phyloP scores from a whole-genome alignment of 768 basidiomycete species.

The Hygrocybe coccinea region DNA sequence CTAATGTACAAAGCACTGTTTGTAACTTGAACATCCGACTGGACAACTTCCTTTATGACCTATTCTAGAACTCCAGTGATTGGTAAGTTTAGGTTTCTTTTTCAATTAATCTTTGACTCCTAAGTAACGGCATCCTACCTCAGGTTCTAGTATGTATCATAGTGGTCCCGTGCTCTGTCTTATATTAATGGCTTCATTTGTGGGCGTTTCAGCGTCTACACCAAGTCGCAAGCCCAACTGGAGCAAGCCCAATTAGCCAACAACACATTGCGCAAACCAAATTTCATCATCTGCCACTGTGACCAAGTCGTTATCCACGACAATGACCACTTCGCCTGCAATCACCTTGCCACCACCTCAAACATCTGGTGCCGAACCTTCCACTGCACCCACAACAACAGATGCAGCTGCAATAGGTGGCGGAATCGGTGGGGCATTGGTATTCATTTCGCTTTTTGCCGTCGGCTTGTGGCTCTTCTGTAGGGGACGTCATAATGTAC shows the following conservation, averaged over 20 bases:
- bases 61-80: constrained; percentile 17
- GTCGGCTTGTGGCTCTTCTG: no score
- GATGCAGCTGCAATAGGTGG: background rate
- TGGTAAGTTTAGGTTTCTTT: constrained; percentile 17
- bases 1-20: constrained; percentile 16
- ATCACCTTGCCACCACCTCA: background rate
- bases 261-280: constrained; percentile 22
- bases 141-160: constrained; percentile 4
- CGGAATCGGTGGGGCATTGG: background rate
- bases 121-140: background rate
- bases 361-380: background rate
- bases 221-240: constrained; percentile 13
- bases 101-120: background rate
- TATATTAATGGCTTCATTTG: background rate
- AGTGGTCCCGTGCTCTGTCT: no score
- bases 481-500: no score
- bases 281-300: constrained; percentile 2
- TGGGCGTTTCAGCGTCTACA: constrained; percentile 16
- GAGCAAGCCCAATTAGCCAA: constrained; percentile 19
- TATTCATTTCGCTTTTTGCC: background rate
- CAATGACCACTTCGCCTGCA: background rate
- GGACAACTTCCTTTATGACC: constrained; percentile 14
- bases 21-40: constrained; percentile 21
- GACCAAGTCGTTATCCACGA: background rate
- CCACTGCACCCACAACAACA: background rate